Evolutionary conservation across 805 yeast species (phyloP), one percentile per base, ranked within the genome.

Genomic region (Candida wancherniae): DNA sequence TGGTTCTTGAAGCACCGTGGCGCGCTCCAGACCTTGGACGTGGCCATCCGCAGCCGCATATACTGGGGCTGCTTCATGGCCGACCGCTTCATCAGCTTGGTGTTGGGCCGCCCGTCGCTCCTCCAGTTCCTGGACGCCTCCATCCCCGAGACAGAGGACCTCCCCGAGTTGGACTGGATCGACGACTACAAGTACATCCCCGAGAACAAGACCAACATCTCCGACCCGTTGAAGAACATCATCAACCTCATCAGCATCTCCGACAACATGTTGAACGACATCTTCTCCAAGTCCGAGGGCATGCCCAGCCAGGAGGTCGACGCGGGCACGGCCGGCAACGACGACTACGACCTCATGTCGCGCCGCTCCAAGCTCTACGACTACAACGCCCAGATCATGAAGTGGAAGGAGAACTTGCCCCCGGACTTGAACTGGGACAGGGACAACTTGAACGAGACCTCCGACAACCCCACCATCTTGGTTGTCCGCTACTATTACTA

Each of bases 31-130:
- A 63, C 67, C 19, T 63, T 75, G 29, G 79, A 75, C 41, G 60
- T 71, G 11, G 74, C 69, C 23, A 74, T 77, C 33, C 61, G 81
- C 36, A 67, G 76, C 29, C 57, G 84, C 36, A 72, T 77, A 8
- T 74, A 73, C 48, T 77, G 84, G 84, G 84, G 84, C 3, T 69
- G 77, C 29, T 77, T 71, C 49, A 57, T 77, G 34, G 79, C 78
- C 2, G 84, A 77, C 50, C 82, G 75, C 47, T 72, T 77, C 43
- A 73, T 77, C 20, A 71, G 80, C 46, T 54, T 77, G 21, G 57
- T 76, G 29, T 53, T 76, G 27, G 84, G 84, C 3, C 55, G 82
- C 30, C 80, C 81, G 0, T 68, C 79, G 0, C 54, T 70, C 1
- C 50, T 77, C 29, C 72, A 75, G 44, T 61, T 71, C 29, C 63